Conservation (phyloP, 2,329 filamentous ascomycete genomes). For the Penicillium fuscoglaucum region DNA sequence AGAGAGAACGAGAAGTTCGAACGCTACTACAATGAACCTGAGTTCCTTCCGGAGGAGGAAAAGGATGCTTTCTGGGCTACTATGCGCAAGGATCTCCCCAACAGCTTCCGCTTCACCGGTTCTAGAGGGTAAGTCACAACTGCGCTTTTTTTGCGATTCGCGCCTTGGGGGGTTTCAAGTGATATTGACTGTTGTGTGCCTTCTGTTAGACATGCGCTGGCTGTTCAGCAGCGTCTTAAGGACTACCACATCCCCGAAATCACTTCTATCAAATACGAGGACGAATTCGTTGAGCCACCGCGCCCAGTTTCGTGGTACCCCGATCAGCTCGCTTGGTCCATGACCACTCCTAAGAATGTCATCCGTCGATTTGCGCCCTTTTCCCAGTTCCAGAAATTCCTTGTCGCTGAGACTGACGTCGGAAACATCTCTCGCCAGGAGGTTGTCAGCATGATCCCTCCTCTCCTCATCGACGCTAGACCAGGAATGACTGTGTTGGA, state of each 20-base stretch:
- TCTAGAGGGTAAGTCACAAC: conserved; percentile 72
- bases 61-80: conserved; percentile 79
- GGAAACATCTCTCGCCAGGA: conserved; percentile 98
- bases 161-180: not conserved
- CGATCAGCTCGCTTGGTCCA: conserved; percentile 91
- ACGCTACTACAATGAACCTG: conserved; percentile 77
- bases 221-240: conserved; percentile 85
- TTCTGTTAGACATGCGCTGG: conserved; percentile 74
- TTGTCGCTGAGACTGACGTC: conserved; percentile 94
- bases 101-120: conserved; percentile 96
- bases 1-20: conserved; percentile 86
- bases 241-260: conserved; percentile 90
- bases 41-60: conserved; percentile 76
- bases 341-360: conserved; percentile 97
- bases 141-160: conserved; percentile 2
- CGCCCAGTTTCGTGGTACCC: conserved; percentile 87
- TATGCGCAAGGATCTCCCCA: conserved; percentile 81
- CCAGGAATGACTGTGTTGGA: conserved; percentile 93
- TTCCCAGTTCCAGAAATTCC: conserved; percentile 92
- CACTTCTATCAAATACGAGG: conserved; percentile 79
- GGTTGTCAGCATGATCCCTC: conserved; percentile 98
- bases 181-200: conserved; percentile 12
- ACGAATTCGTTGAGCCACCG: conserved; percentile 76
- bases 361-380: conserved; percentile 93
- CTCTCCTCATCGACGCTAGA: conserved; percentile 83